A percentile compares a stretch with the other conserved stretches of the same genome.
These are phyloP conservation scores for Elsinoe perseae DNA, from an alignment of 2,329 filamentous ascomycete genomes.

Conservation along the genomic window DNA sequence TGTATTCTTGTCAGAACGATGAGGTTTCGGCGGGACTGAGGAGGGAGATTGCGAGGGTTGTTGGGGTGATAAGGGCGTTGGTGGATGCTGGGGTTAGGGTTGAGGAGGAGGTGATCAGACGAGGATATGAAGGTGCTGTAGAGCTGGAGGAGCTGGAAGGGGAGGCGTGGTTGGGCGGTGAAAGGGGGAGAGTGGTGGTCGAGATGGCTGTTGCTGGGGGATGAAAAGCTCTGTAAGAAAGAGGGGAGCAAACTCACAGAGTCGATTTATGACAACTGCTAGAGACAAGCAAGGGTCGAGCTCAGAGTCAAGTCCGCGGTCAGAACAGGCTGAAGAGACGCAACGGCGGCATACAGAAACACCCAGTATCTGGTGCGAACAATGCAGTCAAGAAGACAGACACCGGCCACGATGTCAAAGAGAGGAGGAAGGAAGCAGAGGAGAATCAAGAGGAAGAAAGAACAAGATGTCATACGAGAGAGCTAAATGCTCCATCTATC, in stretches of 20 bases:
- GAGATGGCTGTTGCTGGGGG: slow-evolving; percentile 25
- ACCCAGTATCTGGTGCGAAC: too few relatives aligned
- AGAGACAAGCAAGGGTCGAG: too few relatives aligned
- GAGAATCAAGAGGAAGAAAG: not conserved
- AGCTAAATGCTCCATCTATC: slow-evolving; percentile 6
- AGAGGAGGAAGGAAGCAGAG: not conserved
- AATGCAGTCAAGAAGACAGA: too few relatives aligned
- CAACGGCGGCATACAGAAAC: too few relatives aligned
- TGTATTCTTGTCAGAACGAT: slow-evolving; percentile 95
- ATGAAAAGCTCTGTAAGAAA: not conserved
- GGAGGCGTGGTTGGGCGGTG: slow-evolving; percentile 32
- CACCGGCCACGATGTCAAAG: too few relatives aligned
- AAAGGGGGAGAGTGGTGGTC: slow-evolving; percentile 31
- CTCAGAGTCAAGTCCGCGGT: too few relatives aligned
- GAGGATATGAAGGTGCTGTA: slow-evolving; percentile 72
- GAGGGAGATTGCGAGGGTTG: slow-evolving; percentile 77
- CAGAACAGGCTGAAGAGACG: too few relatives aligned
- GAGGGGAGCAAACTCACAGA: too few relatives aligned
- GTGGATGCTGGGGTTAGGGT: slow-evolving; percentile 76
- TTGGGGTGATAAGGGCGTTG: slow-evolving; percentile 72
- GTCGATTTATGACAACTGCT: too few relatives aligned
- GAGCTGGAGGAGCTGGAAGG: slow-evolving; percentile 54
- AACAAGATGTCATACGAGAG: not conserved
- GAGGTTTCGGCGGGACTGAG: slow-evolving; percentile 67
- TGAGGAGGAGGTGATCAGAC: slow-evolving; percentile 81